These are phyloP conservation scores for Coniochaeta hoffmannii DNA, from an alignment of 2,329 filamentous ascomycete species.

Conservation along the genomic window DNA sequence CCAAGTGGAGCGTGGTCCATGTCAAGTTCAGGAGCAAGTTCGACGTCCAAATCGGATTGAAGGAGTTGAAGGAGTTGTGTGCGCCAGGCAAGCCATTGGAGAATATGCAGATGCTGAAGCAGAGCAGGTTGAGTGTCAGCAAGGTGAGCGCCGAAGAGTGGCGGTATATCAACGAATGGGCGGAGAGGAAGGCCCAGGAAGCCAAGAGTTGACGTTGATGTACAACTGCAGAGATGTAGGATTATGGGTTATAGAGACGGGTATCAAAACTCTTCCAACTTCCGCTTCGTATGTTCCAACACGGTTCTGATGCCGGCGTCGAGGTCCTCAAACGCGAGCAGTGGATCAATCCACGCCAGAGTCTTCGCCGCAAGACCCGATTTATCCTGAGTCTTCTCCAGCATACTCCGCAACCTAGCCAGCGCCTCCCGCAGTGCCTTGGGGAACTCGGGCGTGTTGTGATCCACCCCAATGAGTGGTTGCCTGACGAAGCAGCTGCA, in stretches of 20 bases:
- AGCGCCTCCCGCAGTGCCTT: constrained; percentile 60
- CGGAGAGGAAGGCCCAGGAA: constrained; percentile 33
- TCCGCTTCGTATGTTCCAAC: constrained; percentile 41
- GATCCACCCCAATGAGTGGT: constrained; percentile 58
- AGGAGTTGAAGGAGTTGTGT: constrained; percentile 61
- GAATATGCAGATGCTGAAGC: constrained; percentile 76
- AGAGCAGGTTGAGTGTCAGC: constrained; percentile 75
- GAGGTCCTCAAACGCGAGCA: constrained; percentile 40
- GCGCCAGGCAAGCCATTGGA: constrained; percentile 48
- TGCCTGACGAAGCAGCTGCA: constrained; percentile 65
- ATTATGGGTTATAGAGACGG: constrained; percentile 1
- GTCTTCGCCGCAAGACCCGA: constrained; percentile 39
- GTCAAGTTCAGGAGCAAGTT: constrained; percentile 86
- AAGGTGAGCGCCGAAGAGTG: constrained; percentile 59
- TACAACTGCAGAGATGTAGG: not conserved
- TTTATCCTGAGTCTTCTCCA: constrained; percentile 38
- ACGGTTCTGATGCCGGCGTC: constrained; percentile 51
- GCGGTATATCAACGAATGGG: constrained; percentile 51
- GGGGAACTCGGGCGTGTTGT: constrained; percentile 64
- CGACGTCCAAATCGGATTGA: constrained; percentile 58
- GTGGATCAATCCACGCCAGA: constrained; percentile 44
- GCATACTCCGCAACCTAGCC: constrained; percentile 46
- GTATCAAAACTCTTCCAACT: constrained; percentile 19
- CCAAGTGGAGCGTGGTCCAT: constrained; percentile 84
- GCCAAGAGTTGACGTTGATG: constrained; percentile 5